These are phyloP conservation scores for Vitis hybrid DNA, from an alignment of 177 flowering plant genomes.

Conservation along the genomic window DNA sequence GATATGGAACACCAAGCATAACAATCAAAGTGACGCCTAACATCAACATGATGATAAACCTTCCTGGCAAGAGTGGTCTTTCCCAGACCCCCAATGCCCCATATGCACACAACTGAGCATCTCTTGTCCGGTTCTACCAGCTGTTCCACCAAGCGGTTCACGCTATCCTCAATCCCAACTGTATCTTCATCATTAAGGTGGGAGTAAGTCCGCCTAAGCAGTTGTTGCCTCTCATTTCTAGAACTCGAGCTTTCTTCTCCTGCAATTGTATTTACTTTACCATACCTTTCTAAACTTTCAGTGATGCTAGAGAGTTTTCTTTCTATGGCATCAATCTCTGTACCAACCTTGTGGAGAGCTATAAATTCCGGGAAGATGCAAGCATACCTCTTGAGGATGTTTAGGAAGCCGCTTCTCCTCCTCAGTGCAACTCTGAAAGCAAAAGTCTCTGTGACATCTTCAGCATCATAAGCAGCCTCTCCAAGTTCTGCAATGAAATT, in stretches of 20 bases:
- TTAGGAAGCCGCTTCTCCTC: not conserved
- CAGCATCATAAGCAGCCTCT: conserved; percentile 26
- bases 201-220: conserved; percentile 5
- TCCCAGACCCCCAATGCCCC: conserved; percentile 35
- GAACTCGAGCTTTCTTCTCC: not conserved
- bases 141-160: not conserved
- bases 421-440: too few species aligned
- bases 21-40: conserved; percentile 18
- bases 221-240: too few species aligned
- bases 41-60: conserved; percentile 14
- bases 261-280: not conserved
- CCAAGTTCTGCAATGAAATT: conserved; percentile 21
- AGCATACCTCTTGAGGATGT: not conserved
- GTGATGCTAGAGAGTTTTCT: conserved; percentile 8
- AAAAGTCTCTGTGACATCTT: conserved; percentile 22
- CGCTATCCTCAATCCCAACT: conserved; percentile 18
- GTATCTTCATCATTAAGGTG: conserved; percentile 16
- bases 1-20: conserved; percentile 36
- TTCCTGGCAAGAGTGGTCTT: conserved; percentile 31
- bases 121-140: not conserved
- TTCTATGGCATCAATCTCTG: conserved; percentile 5
- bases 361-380: too few species aligned
- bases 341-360: not conserved
- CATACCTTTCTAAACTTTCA: conserved; percentile 8
- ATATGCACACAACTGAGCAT: conserved; percentile 12